Conservation (phyloP, 768 basidiomycete species). For the Russula olivacea region DNA sequence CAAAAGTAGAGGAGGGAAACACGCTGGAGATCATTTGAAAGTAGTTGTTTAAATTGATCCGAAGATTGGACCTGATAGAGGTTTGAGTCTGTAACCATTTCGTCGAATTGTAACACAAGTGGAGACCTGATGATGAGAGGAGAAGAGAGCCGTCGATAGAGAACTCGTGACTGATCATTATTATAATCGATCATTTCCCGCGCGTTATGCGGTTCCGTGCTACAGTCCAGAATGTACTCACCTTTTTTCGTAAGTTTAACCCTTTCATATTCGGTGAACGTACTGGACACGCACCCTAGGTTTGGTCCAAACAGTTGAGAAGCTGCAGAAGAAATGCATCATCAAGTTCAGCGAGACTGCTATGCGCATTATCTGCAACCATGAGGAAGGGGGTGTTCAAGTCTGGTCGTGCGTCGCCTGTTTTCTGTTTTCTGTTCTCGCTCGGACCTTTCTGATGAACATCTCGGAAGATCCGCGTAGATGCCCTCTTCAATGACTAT, state of each 20-base stretch:
- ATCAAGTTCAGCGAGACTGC: conserved; percentile 69
- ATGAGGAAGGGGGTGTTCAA: conserved; percentile 79
- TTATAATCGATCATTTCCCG: no score
- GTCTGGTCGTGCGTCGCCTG: conserved; percentile 64
- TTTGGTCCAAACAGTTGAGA: conserved; percentile 76
- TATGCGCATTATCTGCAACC: conserved; percentile 81
- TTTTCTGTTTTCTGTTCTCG: conserved; percentile 29
- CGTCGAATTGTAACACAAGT: not conserved
- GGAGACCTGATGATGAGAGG: not conserved
- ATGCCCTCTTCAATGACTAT: conserved; percentile 66
- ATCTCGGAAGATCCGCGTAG: conserved; percentile 54
- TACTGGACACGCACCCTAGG: conserved; percentile 36
- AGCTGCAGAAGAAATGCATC: conserved; percentile 77
- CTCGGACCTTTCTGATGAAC: not conserved
- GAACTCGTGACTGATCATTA: no score
- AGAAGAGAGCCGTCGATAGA: not conserved
- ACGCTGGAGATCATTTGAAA: conserved; percentile 69
- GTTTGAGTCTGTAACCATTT: conserved; percentile 31
- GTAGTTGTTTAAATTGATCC: conserved; percentile 64
- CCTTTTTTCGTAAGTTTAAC: conserved; percentile 21
- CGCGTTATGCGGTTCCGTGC: conserved; percentile 23
- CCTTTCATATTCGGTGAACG: not conserved
- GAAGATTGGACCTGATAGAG: conserved; percentile 51
- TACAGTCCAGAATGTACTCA: conserved; percentile 19
- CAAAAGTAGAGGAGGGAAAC: conserved; percentile 92